Evolutionary conservation across 2,329 filamentous ascomycete genomes (phyloP).

Genomic region (Acephala macrosclerotiorum): DNA sequence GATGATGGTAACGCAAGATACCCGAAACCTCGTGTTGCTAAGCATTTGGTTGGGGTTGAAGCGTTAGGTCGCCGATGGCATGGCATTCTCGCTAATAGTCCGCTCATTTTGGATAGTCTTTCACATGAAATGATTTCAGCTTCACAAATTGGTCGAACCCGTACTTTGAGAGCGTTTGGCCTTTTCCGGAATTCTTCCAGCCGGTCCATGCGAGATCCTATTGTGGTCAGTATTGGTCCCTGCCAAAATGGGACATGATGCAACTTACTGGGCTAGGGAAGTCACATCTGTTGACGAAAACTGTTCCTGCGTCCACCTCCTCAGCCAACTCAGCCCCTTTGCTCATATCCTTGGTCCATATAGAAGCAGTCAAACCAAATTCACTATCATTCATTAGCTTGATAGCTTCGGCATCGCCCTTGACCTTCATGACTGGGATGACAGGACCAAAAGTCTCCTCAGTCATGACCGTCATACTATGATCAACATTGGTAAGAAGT

Average conservation of each 20-base stretch:
- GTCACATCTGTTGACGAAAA: constrained; percentile 95
- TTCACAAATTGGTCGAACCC: constrained; percentile 97
- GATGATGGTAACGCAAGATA: constrained; percentile 10
- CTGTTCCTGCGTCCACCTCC: constrained; percentile 88
- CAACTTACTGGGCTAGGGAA: constrained; percentile 85
- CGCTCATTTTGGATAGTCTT: constrained; percentile 70
- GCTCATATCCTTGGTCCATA: constrained; percentile 90
- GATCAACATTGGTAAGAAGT: constrained; percentile 79
- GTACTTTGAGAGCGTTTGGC: constrained; percentile 86
- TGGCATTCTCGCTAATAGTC: background rate
- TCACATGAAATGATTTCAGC: constrained; percentile 94
- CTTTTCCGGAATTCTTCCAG: constrained; percentile 96
- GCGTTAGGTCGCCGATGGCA: constrained; percentile 15
- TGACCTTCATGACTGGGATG: constrained; percentile 89
- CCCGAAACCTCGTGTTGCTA: constrained; percentile 25
- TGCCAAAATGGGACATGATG: constrained; percentile 3
- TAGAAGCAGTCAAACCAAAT: constrained; percentile 93
- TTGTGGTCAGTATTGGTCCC: constrained; percentile 36
- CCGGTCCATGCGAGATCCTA: constrained; percentile 96
- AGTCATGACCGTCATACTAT: constrained; percentile 87
- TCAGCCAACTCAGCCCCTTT: constrained; percentile 80
- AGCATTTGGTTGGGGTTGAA: constrained; percentile 7
- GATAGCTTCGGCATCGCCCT: constrained; percentile 81
- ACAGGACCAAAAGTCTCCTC: constrained; percentile 96
- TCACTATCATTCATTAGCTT: constrained; percentile 92